Evolutionary conservation across 2,329 filamentous ascomycete species (phyloP), one percentile per base, ranked within the genome.

Genomic region (Exophiala viscosa): DNA sequence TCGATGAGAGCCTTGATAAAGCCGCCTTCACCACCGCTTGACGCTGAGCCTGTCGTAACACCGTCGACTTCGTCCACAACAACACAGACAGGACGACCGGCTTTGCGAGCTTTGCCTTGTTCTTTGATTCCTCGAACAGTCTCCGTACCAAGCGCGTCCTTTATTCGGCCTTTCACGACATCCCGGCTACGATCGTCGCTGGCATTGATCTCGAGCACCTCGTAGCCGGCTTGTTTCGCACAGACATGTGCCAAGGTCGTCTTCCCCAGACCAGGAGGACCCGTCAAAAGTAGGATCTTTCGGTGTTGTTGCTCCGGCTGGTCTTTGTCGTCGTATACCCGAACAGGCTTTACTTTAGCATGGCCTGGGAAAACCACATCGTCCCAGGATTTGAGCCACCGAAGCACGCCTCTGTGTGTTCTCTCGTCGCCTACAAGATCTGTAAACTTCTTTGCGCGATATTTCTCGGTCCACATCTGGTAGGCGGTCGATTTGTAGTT

Each of bases 11-110:
- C 93, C 67, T 90, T 96, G 70, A 99, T 85, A 61, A 99, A 99
- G 0, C 93, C 93, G 46, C 92, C 92, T 67, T 99, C 93, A 34
- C 90, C 88, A 23, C 85, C 84, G 18, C 75, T 79, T 31, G 78
- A 76, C 4, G 87, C 85, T 45, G 86, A 85, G 9, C 92, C 90
- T 17, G 87, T 79, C 2, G 95, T 90, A 0, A 95, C 93, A 36
- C 93, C 93, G 66, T 99, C 93, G 1, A 97, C 93, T 70, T 99
- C 93, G 65, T 99, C 93, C 1, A 99, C 90, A 2, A 99, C 80
- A 3, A 99, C 88, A 62, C 93, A 99, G 0, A 96, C 85, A 0
- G 93, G 95, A 54, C 85, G 88, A 10, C 88, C 90, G 32, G 86
- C 77, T 65, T 89, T 95, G 49, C 81, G 79, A 9, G 83, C 71